Evolutionary conservation across 495 filamentous ascomycete genomes (phyloP).

Genomic region (Aspergillus bertholletiae): DNA sequence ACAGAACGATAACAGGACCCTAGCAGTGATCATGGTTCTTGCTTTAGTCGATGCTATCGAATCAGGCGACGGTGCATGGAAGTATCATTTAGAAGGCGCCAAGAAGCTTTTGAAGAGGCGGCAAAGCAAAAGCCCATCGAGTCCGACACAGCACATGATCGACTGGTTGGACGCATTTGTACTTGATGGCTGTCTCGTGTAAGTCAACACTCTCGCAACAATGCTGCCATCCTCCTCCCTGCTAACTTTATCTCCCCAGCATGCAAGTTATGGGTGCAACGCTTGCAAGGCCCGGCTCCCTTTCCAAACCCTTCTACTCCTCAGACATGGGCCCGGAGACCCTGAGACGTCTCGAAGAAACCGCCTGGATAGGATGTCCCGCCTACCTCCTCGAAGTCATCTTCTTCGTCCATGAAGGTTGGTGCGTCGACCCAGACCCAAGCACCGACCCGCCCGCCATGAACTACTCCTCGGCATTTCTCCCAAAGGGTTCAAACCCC

Average conservation of each 20-base stretch:
- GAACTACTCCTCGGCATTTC: conserved; percentile 23
- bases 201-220: conserved; percentile 5
- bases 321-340: conserved; percentile 36
- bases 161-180: conserved; percentile 40
- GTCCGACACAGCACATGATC: conserved; percentile 23
- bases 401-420: conserved; percentile 43
- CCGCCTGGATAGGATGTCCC: conserved; percentile 46
- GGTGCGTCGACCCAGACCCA: conserved; percentile 31
- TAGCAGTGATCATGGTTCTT: conserved; percentile 41
- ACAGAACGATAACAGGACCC: conserved; percentile 38
- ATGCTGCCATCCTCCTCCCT: too few species aligned
- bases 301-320: conserved; percentile 44
- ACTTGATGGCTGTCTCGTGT: conserved; percentile 43
- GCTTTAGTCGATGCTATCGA: conserved; percentile 43
- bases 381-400: conserved; percentile 47
- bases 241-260: conserved; percentile 15
- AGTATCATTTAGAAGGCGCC: conserved; percentile 45
- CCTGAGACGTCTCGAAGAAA: conserved; percentile 45
- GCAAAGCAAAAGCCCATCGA: neutral
- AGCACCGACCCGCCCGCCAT: conserved; percentile 26
- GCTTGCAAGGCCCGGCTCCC: conserved; percentile 40
- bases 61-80: conserved; percentile 45
- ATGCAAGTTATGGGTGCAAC: conserved; percentile 50
- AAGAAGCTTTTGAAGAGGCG: conserved; percentile 38
- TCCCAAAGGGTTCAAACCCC: conserved; percentile 23